Evolutionary conservation across 192 early-diverging fungal genomes (phyloP).

Genomic region (Allomyces arbusculus): DNA sequence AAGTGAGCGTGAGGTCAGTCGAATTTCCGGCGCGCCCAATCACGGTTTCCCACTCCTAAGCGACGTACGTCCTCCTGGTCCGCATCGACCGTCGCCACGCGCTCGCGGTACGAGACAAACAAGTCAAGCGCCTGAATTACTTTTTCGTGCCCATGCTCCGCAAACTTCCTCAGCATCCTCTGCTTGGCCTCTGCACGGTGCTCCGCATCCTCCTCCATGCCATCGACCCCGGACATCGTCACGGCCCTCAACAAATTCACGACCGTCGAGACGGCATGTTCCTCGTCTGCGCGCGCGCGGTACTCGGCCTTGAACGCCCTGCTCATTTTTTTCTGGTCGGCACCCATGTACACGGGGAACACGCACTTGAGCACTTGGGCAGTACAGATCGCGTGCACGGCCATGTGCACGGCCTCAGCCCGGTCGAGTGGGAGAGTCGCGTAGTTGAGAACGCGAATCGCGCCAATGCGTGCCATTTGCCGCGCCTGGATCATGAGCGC

Average conservation of each 20-base stretch:
- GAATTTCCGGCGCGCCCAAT: too few relatives aligned
- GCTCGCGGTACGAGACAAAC: neutral
- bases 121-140: neutral
- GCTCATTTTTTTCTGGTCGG: conserved; percentile 53
- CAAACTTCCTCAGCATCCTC: neutral
- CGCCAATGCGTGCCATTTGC: conserved; percentile 53
- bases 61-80: too few relatives aligned
- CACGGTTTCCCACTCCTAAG: too few relatives aligned
- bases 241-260: neutral
- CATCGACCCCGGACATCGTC: too few relatives aligned
- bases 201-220: too few relatives aligned
- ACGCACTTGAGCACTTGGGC: conserved; percentile 58
- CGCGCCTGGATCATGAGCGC: conserved; percentile 73
- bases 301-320: conserved; percentile 45
- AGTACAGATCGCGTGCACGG: conserved; percentile 62
- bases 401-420: conserved; percentile 14
- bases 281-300: conserved; percentile 59
- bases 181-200: neutral
- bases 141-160: neutral
- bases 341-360: conserved; percentile 67
- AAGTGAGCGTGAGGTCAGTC: too few relatives aligned
- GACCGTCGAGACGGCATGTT: conserved; percentile 19
- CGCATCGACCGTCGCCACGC: neutral
- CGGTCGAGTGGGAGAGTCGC: conserved; percentile 26
- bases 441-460: conserved; percentile 73